Base-by-base conservation (phyloP, 371 early-diverging fungal genomes). In the Basidiobolus meristosporus region DNA sequence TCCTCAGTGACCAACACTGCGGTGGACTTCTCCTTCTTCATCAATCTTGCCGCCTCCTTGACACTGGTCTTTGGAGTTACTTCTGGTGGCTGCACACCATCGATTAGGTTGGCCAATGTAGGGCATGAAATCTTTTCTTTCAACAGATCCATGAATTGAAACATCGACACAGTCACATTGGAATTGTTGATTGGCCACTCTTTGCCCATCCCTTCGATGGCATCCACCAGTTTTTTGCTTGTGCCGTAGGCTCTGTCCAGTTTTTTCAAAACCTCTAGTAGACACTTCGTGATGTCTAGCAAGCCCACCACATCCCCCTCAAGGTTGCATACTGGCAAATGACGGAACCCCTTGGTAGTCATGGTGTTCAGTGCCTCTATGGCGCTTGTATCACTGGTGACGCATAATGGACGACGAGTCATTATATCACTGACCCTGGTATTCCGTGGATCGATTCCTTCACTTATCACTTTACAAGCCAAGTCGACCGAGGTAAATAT, bases 211-310 rank as follows among this genome's bases (percentile, higher is more conserved):
- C 83, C 90, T 58, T 90, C 93, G 42, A 92, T 59, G 9, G 96
- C 93, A 43, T 77, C 84, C 43, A 85, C 82, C 43, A 88, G 55
- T 51, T 77, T 81, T 44, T 76, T 68, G 51, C 82, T 82, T 47
- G 85, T 82, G 31, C 82, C 80, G 55, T 88, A 88, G 28, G 88
- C 89, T 28, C 82, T 70, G 54, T 90, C 92, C 71, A 93, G 83
- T 51, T 89, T 86, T 45, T 90, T 89, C 26, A 93, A 59, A 12
- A 87, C 79, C 50, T 93, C 95, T 55, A 86, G 88, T 39, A 93
- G 70, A 60, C 90, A 88, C 50, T 88, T 90, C 21, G 92, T 92
- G 43, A 95, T 88, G 65, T 95, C 96, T 16, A 92, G 65, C 14
- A 91, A 54, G 21, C 96, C 93, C 38, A 92, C 87, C 38, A 95